These are phyloP conservation scores for Rhodotorula graminis DNA, from an alignment of 768 basidiomycete genomes.

Conservation along the genomic window DNA sequence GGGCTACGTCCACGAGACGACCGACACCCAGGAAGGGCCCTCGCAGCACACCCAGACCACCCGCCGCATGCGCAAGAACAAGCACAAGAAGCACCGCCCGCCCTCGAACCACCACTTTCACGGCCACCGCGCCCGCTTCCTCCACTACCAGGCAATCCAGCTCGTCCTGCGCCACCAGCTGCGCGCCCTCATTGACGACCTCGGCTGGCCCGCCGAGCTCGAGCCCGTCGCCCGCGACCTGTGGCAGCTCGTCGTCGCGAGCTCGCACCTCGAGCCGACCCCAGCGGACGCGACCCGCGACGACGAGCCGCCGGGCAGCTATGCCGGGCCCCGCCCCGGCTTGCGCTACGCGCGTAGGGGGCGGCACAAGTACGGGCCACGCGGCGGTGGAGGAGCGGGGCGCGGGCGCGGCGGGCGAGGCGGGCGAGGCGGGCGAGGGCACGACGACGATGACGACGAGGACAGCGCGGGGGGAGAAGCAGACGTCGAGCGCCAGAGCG, in stretches of 20 bases:
- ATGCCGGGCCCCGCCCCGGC: slow-evolving; percentile 26
- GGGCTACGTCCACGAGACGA: slow-evolving; percentile 37
- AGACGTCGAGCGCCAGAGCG: too few relatives aligned
- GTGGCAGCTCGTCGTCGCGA: slow-evolving; percentile 24
- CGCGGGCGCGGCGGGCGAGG: neutral
- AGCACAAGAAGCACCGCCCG: neutral
- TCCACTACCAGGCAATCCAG: slow-evolving; percentile 32
- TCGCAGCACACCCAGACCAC: slow-evolving; percentile 19
- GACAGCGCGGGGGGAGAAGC: neutral
- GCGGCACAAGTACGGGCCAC: neutral
- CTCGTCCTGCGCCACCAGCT: slow-evolving; percentile 34
- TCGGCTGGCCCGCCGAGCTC: slow-evolving; percentile 33
- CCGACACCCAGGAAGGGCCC: slow-evolving; percentile 24
- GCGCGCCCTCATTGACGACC: slow-evolving; percentile 27
- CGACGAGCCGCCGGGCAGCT: slow-evolving; percentile 25
- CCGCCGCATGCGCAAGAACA: slow-evolving; percentile 27
- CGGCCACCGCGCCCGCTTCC: slow-evolving; percentile 28
- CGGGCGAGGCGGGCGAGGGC: neutral
- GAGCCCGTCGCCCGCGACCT: slow-evolving; percentile 31
- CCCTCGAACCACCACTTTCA: slow-evolving; percentile 17
- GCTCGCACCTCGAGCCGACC: slow-evolving; percentile 3
- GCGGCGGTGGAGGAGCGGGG: neutral
- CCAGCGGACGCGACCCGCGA: slow-evolving; percentile 21
- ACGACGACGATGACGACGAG: neutral
- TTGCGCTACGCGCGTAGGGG: slow-evolving; percentile 14